Evolutionary conservation across 192 early-diverging fungal species (phyloP).

Genomic region (Rhizophagus clarus): DNA sequence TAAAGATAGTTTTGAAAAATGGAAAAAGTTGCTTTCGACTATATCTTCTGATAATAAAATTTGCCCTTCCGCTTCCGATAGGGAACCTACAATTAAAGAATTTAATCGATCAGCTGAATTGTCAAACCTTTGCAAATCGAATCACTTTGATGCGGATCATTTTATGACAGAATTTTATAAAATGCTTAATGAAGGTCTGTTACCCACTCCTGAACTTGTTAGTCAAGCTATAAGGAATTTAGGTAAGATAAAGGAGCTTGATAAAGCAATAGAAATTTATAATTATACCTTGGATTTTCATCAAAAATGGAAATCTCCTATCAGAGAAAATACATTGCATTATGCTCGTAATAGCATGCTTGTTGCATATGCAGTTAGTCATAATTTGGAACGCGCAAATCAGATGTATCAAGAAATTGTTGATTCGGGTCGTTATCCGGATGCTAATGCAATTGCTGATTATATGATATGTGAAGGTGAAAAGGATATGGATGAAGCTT

Average conservation of each 20-base stretch:
- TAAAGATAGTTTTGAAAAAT: not conserved
- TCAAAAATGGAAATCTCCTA: conserved; percentile 1
- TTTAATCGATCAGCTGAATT: conserved; percentile 12
- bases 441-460: conserved; percentile 57
- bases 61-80: not conserved
- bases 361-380: conserved; percentile 9
- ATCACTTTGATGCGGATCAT: not conserved
- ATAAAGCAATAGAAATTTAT: conserved; percentile 19
- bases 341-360: conserved; percentile 28
- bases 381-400: conserved; percentile 13
- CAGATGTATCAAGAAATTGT: conserved; percentile 49
- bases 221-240: conserved; percentile 24
- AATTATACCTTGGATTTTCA: not conserved
- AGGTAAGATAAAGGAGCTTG: conserved; percentile 13
- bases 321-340: not conserved
- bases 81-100: conserved; percentile 21
- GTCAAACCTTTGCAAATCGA: not conserved
- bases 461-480: conserved; percentile 53
- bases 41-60: not conserved
- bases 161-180: conserved; percentile 2
- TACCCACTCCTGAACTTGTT: conserved; percentile 23
- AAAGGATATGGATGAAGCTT: conserved; percentile 52
- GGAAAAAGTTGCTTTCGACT: not conserved
- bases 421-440: conserved; percentile 44
- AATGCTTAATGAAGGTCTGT: conserved; percentile 10